phyloP scores from a whole-genome alignment of 768 basidiomycete genomes.

The Auriscalpium orientale region DNA sequence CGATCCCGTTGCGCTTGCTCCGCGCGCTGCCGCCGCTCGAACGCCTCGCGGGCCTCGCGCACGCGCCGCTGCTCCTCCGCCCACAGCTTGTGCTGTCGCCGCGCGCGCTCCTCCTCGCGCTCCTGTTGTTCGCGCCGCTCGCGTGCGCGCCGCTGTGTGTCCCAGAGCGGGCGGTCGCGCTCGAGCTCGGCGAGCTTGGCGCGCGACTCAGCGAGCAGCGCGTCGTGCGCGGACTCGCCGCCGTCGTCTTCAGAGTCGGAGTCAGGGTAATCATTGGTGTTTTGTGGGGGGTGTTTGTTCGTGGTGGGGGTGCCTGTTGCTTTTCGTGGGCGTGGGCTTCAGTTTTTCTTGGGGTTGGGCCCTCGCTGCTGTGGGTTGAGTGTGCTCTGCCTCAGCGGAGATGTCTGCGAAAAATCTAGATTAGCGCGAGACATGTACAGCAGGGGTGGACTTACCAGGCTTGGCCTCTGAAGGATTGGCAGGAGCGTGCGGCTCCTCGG shows the following conservation, averaged over 20 bases:
- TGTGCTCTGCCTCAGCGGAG: no score
- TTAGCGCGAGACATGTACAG: no score
- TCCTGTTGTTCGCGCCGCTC: constrained; percentile 14
- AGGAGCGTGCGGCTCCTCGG: no score
- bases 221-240: constrained; percentile 25
- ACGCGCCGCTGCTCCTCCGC: constrained; percentile 24
- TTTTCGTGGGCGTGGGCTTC: no score
- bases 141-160: constrained; percentile 36
- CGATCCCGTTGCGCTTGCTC: constrained; percentile 6
- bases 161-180: constrained; percentile 54
- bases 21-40: constrained; percentile 15
- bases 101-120: constrained; percentile 22
- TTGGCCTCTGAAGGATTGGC: no score
- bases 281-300: background rate
- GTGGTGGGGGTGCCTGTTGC: no score
- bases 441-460: no score
- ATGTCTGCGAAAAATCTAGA: no score
- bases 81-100: constrained; percentile 15
- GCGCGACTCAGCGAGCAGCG: constrained; percentile 51
- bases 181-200: constrained; percentile 65
- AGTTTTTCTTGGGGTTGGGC: no score
- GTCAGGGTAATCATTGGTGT: background rate
- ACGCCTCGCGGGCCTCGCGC: constrained; percentile 20
- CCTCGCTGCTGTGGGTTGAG: no score
- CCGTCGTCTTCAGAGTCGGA: background rate